phyloP scores from a whole-genome alignment of 495 filamentous ascomycete genomes.

The Trichoderma asperelloides region DNA sequence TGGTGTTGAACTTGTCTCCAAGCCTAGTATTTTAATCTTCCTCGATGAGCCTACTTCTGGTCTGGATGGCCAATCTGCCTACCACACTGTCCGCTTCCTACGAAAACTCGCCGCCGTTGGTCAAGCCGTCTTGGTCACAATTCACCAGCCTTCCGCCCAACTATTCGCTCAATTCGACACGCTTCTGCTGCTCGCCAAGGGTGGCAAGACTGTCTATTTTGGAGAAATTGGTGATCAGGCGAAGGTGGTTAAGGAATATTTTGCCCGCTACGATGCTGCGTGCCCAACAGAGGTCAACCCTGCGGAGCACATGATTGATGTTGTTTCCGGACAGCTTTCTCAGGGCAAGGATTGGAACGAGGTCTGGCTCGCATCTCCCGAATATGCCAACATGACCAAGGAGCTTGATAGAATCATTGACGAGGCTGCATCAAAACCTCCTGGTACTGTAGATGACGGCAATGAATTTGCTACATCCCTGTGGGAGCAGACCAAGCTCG shows the following conservation, averaged over 20 bases:
- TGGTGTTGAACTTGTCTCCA: conserved; percentile 83
- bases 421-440: conserved; percentile 11
- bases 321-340: conserved; percentile 47
- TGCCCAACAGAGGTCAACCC: conserved; percentile 62
- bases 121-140: conserved; percentile 77
- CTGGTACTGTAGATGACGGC: conserved; percentile 36
- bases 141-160: conserved; percentile 60
- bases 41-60: conserved; percentile 77
- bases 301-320: conserved; percentile 82
- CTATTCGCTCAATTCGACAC: conserved; percentile 52
- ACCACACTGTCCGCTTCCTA: conserved; percentile 73
- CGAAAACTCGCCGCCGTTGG: conserved; percentile 71
- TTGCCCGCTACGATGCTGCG: conserved; percentile 57
- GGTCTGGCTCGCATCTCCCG: conserved; percentile 65
- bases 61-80: conserved; percentile 77
- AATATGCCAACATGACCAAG: conserved; percentile 54
- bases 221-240: conserved; percentile 47
- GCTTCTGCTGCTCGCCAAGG: conserved; percentile 57
- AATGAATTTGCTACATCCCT: conserved; percentile 32
- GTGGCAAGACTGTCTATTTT: conserved; percentile 66
- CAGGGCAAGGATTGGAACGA: conserved; percentile 68
- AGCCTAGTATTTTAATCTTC: conserved; percentile 69
- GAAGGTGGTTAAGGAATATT: conserved; percentile 36
- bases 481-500: conserved; percentile 34
- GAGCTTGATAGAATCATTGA: conserved; percentile 63